Evolutionary conservation across 192 early-diverging fungal genomes (phyloP), one percentile per base, ranked within the genome.

Genomic region (Backusella mclennaniae): DNA sequence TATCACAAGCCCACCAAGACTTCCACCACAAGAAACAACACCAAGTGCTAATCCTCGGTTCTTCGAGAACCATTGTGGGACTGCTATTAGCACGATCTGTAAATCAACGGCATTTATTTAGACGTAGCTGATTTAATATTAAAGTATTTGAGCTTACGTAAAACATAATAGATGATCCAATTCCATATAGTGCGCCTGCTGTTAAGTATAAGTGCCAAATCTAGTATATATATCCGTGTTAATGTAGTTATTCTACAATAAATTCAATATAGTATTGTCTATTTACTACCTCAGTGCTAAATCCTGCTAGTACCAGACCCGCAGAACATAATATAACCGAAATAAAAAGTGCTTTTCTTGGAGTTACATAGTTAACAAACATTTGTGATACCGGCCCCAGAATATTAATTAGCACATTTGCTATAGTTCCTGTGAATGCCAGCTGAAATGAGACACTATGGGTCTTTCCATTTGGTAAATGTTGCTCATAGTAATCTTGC

Each of bases 1-100:
- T 73, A 93, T 83, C 9, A 86, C 86, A 14, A 95, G 80, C 1
- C 93, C 93, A 44, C 95, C 95, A 17, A 94, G 46, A 38, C 93
- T 91, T 9, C 85, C 81, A 1, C 94, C 94, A 21, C 92, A 84
- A 6, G 91, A 86, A 3, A 90, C 88, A 36, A 95, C 77, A 4
- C 94, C 95, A 9, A 91, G 81, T 0, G 94, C 93, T 26, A 95
- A 69, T 2, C 89, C 89, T 6, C 92, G 85, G 44, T 82, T 71
- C 75, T 85, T 88, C 59, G 72, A 49, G 79, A 94, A 95, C 90
- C 91, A 96, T 72, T 94, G 89, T 12, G 89, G 77, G 6, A 79
- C 66, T 6, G 52, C 52, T 33, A 38, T 73, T 26, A 79, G 26
- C 19, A 67, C 73, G 7, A 73, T 69, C 77, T 79, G 63, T 19